phyloP scores from a whole-genome alignment of 441 rosid genomes.

The Jatropha multifida region DNA sequence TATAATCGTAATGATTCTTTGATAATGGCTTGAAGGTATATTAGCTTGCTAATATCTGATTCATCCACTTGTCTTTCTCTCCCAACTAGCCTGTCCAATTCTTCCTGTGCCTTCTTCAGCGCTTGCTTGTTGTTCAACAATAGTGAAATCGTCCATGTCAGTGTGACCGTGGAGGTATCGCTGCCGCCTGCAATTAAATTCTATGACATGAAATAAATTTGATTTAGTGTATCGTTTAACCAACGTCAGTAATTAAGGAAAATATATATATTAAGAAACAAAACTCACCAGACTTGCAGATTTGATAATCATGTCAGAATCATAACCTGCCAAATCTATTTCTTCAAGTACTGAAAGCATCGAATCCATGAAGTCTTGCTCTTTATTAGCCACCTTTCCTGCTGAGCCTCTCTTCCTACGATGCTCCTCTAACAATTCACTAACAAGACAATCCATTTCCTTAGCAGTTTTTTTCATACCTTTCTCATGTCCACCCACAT shows the following conservation, averaged over 20 bases:
- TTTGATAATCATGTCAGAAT: constrained; percentile 25
- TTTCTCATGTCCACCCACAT: constrained; percentile 22
- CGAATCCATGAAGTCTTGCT: constrained; percentile 25
- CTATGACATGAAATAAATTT: constrained; percentile 24
- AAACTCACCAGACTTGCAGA: constrained; percentile 24
- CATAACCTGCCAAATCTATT: neutral
- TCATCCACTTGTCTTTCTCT: constrained; percentile 39
- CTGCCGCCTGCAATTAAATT: constrained; percentile 44
- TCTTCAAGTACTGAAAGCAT: constrained; percentile 21
- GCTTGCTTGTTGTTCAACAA: constrained; percentile 35
- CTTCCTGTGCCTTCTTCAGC: constrained; percentile 46
- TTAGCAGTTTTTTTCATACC: constrained; percentile 11
- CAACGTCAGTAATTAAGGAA: too few relatives aligned
- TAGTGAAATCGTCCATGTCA: constrained; percentile 39
- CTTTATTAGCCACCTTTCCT: neutral
- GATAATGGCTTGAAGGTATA: constrained; percentile 44
- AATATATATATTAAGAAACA: too few relatives aligned
- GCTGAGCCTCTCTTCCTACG: neutral
- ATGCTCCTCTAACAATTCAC: constrained; percentile 26
- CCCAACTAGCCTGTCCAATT: constrained; percentile 50
- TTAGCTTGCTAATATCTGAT: constrained; percentile 39
- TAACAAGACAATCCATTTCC: constrained; percentile 11
- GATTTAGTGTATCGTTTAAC: too few relatives aligned
- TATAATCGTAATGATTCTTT: constrained; percentile 55
- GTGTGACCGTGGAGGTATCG: constrained; percentile 40